Evolutionary conservation across 106 monocot genomes (phyloP), one percentile per base, ranked within the genome.

Genomic region (Agapanthus africanus): DNA sequence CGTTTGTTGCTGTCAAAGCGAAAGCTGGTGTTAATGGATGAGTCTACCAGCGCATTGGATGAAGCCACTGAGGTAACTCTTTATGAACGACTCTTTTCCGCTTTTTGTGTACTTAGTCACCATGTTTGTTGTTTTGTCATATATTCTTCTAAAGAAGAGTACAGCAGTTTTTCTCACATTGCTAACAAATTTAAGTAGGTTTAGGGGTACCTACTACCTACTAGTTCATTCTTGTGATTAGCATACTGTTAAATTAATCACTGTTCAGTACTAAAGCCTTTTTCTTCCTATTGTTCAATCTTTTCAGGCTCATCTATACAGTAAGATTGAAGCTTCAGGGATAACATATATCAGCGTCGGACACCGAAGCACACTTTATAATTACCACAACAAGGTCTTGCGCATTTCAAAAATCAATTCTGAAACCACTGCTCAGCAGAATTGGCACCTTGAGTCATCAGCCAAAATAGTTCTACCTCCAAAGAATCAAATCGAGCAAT

Each of bases 301-400:
- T 37, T 0, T 74, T 66, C 84, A 94, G 93, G 80, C 82, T 76
- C 87, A 83, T 76, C 69, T 94, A 23, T 94, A 94, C 66, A 47
- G 67, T 39, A 74, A 79, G 49, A 90, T 93, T 65, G 84, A 89
- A 76, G 78, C 78, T 65, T 86, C 84, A 59, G 93, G 93, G 36
- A 87, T 93, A 75, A 90, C 93, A 38, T 93, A 84, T 60, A 73
- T 87, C 65, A 93, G 93, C 73, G 72, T 93, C 15, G 89, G 93
- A 15, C 93, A 93, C 66, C 56, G 93, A 44, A 81, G 64, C 59
- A 84, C 89, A 50, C 79, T 93, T 35, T 71, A 71, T 34, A 84
- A 87, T 47, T 93, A 78, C 78, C 93, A 93, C 54, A 90, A 78
- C 35, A 86, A 72, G 64, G 66, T 86, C n/a, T 54, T 93, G n/a